phyloP scores from a whole-genome alignment of 2,329 filamentous ascomycete genomes.

The Colletotrichum cuscutae region DNA sequence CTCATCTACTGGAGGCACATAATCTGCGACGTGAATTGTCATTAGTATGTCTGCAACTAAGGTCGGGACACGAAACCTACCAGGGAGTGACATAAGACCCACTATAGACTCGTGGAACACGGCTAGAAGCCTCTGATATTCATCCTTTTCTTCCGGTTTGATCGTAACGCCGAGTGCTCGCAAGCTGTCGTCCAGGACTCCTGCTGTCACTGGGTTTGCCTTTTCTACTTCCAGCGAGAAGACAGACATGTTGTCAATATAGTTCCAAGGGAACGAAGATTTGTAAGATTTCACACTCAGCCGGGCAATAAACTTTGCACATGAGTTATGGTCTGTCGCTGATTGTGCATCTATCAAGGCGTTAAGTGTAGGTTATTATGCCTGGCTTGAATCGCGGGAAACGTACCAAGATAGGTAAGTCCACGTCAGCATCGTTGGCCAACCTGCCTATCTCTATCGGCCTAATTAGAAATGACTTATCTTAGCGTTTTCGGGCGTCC shows the following conservation, averaged over 20 bases:
- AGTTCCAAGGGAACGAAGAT: neutral
- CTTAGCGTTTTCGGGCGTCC: neutral
- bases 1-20: slow-evolving; percentile 1
- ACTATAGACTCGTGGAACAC: slow-evolving; percentile 21
- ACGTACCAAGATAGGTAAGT: neutral
- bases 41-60: neutral
- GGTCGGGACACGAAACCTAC: neutral
- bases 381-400: neutral
- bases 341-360: neutral
- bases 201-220: slow-evolving; percentile 6
- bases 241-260: slow-evolving; percentile 3
- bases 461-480: neutral
- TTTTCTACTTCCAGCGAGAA: slow-evolving; percentile 20
- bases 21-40: neutral
- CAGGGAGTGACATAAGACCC: slow-evolving; percentile 5
- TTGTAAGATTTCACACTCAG: rapidly evolving
- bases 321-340: neutral
- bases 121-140: slow-evolving; percentile 20
- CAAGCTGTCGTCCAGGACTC: slow-evolving; percentile 3
- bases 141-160: neutral
- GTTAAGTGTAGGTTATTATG: neutral
- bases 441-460: neutral
- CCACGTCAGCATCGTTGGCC: neutral
- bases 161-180: neutral
- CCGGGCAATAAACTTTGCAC: neutral